Conservation (phyloP, 2,329 filamentous ascomycete genomes). For the Cordyceps fumosorosea region DNA sequence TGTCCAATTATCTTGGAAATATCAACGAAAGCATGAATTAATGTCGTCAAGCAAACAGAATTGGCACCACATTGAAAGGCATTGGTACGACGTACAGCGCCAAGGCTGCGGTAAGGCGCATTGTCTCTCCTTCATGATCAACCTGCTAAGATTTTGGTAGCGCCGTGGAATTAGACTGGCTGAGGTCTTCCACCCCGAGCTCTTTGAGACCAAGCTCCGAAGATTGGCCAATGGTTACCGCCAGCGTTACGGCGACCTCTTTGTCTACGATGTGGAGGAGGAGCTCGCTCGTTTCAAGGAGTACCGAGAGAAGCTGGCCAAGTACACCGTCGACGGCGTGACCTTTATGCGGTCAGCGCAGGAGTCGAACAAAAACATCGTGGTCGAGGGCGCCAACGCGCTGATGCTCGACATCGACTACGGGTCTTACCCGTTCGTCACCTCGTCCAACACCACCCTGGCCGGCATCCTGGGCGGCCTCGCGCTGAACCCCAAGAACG, state of each 20-base stretch:
- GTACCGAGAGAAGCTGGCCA: constrained; percentile 50
- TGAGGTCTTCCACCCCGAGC: constrained; percentile 60
- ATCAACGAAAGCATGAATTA: no score
- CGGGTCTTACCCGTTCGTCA: constrained; percentile 26
- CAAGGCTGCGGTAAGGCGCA: constrained; percentile 11
- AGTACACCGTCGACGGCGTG: constrained; percentile 61
- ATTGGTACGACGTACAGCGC: constrained; percentile 31
- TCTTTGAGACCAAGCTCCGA: constrained; percentile 61
- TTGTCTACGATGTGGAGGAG: constrained; percentile 61
- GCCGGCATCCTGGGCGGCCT: constrained; percentile 56
- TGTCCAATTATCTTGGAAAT: no score
- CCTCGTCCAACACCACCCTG: constrained; percentile 9
- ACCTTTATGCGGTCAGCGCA: constrained; percentile 57
- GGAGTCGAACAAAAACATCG: constrained; percentile 44
- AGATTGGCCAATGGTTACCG: constrained; percentile 52
- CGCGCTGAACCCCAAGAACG: constrained; percentile 52
- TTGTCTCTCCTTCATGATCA: no score
- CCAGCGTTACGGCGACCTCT: constrained; percentile 61
- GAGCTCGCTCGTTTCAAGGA: constrained; percentile 58
- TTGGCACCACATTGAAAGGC: constrained; percentile 28
- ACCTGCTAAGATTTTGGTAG: no score
- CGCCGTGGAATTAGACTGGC: constrained; percentile 60
- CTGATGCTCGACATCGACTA: constrained; percentile 63
- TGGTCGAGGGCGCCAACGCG: constrained; percentile 58
- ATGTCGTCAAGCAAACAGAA: constrained; percentile 17